A percentile compares a stretch with the other conserved stretches of the same genome.
Conservation (phyloP, 2,329 filamentous ascomycete species). For the Exophiala xenobiotica region DNA sequence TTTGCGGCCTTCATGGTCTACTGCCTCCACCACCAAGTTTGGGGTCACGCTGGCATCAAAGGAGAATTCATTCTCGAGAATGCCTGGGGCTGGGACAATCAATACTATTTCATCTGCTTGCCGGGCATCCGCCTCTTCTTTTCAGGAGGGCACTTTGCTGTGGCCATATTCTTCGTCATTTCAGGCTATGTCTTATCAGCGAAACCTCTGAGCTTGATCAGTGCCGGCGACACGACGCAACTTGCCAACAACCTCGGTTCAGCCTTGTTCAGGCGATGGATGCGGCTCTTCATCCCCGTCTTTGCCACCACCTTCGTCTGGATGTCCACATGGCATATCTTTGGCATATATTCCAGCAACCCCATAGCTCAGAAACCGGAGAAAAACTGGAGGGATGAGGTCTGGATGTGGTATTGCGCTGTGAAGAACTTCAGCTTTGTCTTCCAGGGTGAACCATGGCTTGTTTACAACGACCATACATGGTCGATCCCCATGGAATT, state of each 20-base stretch:
- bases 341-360: conserved; percentile 48
- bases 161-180: conserved; percentile 50
- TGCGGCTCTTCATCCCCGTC: conserved; percentile 46
- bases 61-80: conserved; percentile 50
- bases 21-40: conserved; percentile 60
- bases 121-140: conserved; percentile 62
- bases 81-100: conserved; percentile 51
- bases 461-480: conserved; percentile 44
- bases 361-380: conserved; percentile 32
- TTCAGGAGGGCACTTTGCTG: conserved; percentile 43
- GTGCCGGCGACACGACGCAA: conserved; percentile 42
- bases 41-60: conserved; percentile 50
- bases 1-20: conserved; percentile 69
- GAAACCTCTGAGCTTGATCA: conserved; percentile 43
- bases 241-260: conserved; percentile 51
- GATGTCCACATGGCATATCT: conserved; percentile 53
- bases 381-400: conserved; percentile 15
- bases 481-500: conserved; percentile 50
- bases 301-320: conserved; percentile 42
- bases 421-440: conserved; percentile 59
- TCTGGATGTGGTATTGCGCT: conserved; percentile 26
- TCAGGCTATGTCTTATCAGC: conserved; percentile 49
- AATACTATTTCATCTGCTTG: conserved; percentile 53
- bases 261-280: conserved; percentile 43
- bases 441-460: conserved; percentile 54